Conservation (phyloP, 2,329 filamentous ascomycete species). For the Escovopsis sp. region DNA sequence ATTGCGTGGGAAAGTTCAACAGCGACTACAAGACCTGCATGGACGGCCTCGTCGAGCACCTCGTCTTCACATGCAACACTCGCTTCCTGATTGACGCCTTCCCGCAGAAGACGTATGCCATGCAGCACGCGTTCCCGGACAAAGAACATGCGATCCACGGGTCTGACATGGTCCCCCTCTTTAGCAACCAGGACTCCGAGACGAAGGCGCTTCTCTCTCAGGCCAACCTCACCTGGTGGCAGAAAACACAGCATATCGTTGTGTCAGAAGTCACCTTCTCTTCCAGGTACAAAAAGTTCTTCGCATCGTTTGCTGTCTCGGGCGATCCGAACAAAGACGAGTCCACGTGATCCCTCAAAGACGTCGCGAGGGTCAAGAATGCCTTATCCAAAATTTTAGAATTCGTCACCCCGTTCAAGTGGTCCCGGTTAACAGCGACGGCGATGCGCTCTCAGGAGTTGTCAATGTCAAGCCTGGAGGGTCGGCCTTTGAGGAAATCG, state of each 20-base stretch:
- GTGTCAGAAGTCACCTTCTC: background rate
- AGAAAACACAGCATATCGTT: background rate
- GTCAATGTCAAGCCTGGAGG: no score
- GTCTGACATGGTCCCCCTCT: background rate
- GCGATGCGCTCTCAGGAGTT: no score
- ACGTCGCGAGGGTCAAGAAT: background rate
- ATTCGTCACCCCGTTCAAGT: background rate
- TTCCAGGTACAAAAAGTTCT: background rate
- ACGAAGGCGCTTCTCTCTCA: background rate
- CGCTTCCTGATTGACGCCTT: slow-evolving; percentile 4
- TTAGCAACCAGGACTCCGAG: background rate
- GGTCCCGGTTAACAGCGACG: background rate
- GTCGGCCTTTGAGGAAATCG: no score
- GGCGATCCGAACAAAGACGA: background rate
- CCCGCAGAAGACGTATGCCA: slow-evolving; percentile 2
- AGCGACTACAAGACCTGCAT: background rate
- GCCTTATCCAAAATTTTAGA: background rate
- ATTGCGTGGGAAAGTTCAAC: background rate
- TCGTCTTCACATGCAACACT: slow-evolving; percentile 7
- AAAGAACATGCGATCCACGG: background rate
- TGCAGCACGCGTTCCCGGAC: slow-evolving; percentile 5
- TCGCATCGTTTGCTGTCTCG: background rate
- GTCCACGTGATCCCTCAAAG: background rate
- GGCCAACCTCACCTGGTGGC: background rate
- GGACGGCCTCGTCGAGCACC: slow-evolving; percentile 1